Percentiles rank a stretch among this genome's conserved stretches.
phyloP scores from a whole-genome alignment of 441 rosid species.

The Aleurites moluccanus region DNA sequence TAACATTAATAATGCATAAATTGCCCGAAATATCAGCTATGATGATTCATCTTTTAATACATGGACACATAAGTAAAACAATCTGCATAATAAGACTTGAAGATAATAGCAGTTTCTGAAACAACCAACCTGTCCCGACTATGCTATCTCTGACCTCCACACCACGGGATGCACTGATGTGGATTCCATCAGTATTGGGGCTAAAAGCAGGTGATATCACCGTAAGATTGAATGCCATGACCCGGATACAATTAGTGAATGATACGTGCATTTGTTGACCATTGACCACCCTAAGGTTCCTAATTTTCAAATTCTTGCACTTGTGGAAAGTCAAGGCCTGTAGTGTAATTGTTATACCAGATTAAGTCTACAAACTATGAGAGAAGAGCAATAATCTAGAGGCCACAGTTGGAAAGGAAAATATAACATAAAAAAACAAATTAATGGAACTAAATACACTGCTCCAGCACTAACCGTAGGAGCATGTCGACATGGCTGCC shows the following conservation, averaged over 20 bases:
- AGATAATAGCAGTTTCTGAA: conserved; percentile 1
- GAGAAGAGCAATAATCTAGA: background rate
- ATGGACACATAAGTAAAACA: no score
- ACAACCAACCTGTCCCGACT: conserved; percentile 62
- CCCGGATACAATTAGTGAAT: conserved; percentile 68
- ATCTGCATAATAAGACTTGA: background rate
- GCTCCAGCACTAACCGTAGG: conserved; percentile 68
- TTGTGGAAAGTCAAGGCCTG: conserved; percentile 87
- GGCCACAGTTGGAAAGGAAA: background rate
- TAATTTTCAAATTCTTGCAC: conserved; percentile 72
- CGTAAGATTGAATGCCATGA: conserved; percentile 38
- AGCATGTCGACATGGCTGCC: conserved; percentile 88
- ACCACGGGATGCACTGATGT: conserved; percentile 69
- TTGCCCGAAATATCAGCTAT: background rate
- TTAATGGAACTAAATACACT: conserved; percentile 23
- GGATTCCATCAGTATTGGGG: conserved; percentile 96
- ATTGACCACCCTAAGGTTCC: conserved; percentile 49
- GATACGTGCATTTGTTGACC: conserved; percentile 88
- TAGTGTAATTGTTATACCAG: conserved; percentile 15
- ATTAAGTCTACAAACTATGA: conserved; percentile 14
- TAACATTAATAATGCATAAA: background rate
- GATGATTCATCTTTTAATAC: background rate
- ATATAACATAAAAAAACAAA: conserved; percentile 9
- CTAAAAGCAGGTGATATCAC: conserved; percentile 75
- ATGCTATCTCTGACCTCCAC: conserved; percentile 52